Percentiles rank a stretch among this genome's conserved stretches.
Evolutionary conservation across 2,329 filamentous ascomycete genomes (phyloP).

Genomic region (Cladosporium sp.): DNA sequence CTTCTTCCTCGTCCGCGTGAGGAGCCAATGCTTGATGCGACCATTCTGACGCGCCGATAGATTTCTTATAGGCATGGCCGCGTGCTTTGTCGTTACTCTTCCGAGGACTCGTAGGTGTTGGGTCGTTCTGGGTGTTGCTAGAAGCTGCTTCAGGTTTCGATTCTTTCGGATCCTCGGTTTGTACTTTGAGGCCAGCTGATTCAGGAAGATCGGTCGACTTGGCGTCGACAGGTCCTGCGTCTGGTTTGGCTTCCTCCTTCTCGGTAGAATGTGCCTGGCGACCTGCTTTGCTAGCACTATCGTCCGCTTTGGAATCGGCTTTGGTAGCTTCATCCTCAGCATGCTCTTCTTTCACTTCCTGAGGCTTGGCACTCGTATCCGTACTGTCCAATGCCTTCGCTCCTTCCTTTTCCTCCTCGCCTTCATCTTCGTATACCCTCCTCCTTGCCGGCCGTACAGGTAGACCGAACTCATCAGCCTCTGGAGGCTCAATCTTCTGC

Average conservation of each 20-base stretch:
- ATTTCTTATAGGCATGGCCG: constrained; percentile 8
- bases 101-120: constrained; percentile 11
- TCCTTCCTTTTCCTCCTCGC: constrained; percentile 9
- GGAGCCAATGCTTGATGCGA: constrained; percentile 77
- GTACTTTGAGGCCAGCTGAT: neutral
- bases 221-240: neutral
- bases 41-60: constrained; percentile 62
- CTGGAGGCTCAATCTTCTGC: constrained; percentile 14
- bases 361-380: neutral
- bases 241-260: neutral
- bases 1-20: constrained; percentile 49
- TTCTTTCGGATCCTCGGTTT: neutral
- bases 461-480: constrained; percentile 36
- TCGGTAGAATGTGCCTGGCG: neutral
- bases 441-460: constrained; percentile 30
- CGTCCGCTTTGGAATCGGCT: neutral
- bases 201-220: neutral
- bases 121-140: neutral
- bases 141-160: neutral
- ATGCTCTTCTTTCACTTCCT: neutral
- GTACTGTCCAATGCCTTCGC: neutral
- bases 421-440: constrained; percentile 24
- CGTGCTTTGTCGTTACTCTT: constrained; percentile 9
- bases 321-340: neutral
- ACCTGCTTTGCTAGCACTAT: neutral